These are phyloP conservation scores for Styphnolobium japonicum DNA, from an alignment of 306 rosid genomes.

Conservation along the genomic window DNA sequence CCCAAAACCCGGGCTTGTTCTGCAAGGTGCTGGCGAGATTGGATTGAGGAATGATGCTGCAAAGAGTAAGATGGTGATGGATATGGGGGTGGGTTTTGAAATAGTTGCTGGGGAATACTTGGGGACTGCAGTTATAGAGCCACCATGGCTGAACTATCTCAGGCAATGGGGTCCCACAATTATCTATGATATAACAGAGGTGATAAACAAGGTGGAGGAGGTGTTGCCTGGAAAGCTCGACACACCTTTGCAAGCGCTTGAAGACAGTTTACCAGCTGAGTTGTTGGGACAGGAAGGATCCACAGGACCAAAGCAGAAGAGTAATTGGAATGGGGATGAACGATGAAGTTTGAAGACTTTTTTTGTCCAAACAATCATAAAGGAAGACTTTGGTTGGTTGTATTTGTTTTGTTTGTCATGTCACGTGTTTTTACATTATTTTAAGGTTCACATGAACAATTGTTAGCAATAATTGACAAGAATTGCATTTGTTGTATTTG, in stretches of 20 bases:
- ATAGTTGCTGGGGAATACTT: constrained; percentile 35
- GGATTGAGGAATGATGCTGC: constrained; percentile 32
- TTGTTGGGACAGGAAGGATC: constrained; percentile 36
- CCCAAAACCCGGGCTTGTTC: constrained; percentile 28
- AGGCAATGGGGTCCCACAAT: constrained; percentile 37
- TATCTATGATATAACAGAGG: constrained; percentile 17
- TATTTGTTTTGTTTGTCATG: background rate
- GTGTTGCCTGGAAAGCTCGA: constrained; percentile 27
- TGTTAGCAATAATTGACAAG: too few relatives aligned
- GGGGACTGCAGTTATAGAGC: constrained; percentile 13
- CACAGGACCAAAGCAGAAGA: constrained; percentile 37
- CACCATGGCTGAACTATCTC: constrained; percentile 26
- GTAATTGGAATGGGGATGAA: constrained; percentile 36
- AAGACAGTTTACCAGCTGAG: constrained; percentile 14
- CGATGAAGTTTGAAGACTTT: background rate
- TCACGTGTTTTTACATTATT: background rate
- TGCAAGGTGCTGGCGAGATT: constrained; percentile 26
- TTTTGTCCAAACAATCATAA: background rate
- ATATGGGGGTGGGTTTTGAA: constrained; percentile 18
- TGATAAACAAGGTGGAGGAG: constrained; percentile 6
- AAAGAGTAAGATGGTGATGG: constrained; percentile 24
- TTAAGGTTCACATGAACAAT: background rate
- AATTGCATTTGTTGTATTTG: too few relatives aligned
- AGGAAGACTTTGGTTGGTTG: background rate
- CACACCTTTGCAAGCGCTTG: background rate